Conservation (phyloP, 2,329 filamentous ascomycete genomes). For the Periconia sp. region DNA sequence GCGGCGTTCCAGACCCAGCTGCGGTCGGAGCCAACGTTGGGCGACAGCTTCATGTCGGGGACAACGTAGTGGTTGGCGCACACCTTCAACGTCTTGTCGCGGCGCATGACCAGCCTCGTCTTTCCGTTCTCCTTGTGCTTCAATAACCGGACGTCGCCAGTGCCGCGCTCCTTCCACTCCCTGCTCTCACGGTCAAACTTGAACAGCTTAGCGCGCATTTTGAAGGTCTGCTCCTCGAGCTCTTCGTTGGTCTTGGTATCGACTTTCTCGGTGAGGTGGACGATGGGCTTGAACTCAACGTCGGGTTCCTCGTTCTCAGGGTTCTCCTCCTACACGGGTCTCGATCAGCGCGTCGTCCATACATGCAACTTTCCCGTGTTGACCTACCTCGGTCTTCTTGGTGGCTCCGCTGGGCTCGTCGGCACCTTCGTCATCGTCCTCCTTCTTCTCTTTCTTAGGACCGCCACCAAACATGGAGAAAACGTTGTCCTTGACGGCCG, state of each 20-base stretch:
- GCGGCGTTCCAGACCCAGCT: conserved; percentile 99
- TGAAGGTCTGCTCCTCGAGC: conserved; percentile 94
- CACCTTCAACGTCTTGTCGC: conserved; percentile 99
- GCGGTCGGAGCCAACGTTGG: conserved; percentile 96
- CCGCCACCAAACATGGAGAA: conserved; percentile 99
- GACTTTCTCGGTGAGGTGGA: conserved; percentile 94
- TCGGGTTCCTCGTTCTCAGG: conserved; percentile 90
- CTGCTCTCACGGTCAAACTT: conserved; percentile 88
- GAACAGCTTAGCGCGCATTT: conserved; percentile 99
- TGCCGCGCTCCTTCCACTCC: conserved; percentile 99
- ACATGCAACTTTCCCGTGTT: not conserved
- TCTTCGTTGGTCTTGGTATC: conserved; percentile 98
- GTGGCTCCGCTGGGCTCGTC: conserved; percentile 85
- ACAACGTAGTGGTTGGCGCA: conserved; percentile 99
- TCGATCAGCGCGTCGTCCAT: conserved; percentile 14
- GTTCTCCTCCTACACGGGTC: conserved; percentile 61
- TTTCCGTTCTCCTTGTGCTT: conserved; percentile 99
- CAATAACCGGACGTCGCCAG: conserved; percentile 90
- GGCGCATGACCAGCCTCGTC: conserved; percentile 95
- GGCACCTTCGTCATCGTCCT: conserved; percentile 67
- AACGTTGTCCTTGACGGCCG: conserved; percentile 60
- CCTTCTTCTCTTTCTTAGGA: conserved; percentile 92
- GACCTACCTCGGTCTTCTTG: conserved; percentile 53
- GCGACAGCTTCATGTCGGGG: conserved; percentile 97
- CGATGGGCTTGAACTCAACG: conserved; percentile 95